Evolutionary conservation across 176 grass and related monocot genomes (phyloP).

Genomic region (barley (Hordeum vulgare)): MorexV3_pseudomolecules_assembly NC_058523.1:561699599-561700098

Average conservation of each 20-base stretch:
- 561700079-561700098: slow-evolving; percentile 89
- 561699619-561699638: not conserved
- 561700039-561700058: slow-evolving; percentile 88
- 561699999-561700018: slow-evolving; percentile 87
- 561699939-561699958: slow-evolving; percentile 5
- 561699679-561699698: not conserved
- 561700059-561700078: slow-evolving; percentile 99
- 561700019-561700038: slow-evolving; percentile 96
- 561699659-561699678: not conserved
- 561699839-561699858: not conserved
- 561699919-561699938: not conserved
- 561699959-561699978: slow-evolving; percentile 77
- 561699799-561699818: not conserved
- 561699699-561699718: too few relatives aligned
- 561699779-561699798: not conserved
- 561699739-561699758: not conserved
- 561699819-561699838: not conserved
- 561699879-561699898: slow-evolving; percentile 1
- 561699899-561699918: not conserved
- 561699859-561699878: not conserved
- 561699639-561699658: not conserved
- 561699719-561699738: too few relatives aligned
- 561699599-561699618: not conserved
- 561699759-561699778: slow-evolving; percentile 2
- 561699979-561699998: slow-evolving; percentile 77